Evolutionary conservation across 1,284 basidiomycete species (phyloP).

Genomic region (Ustilago vetiveriae): DNA sequence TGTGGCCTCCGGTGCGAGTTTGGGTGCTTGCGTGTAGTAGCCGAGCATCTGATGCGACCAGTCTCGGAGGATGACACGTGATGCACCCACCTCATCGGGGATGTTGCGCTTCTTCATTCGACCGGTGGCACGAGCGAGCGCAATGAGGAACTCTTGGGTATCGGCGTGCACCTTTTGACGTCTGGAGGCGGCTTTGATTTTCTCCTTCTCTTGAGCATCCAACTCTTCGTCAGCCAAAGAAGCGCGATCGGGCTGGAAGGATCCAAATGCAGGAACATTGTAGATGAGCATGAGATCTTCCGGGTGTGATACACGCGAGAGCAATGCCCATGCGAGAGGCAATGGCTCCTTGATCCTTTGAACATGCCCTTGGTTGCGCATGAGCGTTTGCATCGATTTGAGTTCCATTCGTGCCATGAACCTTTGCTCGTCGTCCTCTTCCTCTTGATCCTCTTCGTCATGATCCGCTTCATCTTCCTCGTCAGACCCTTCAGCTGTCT

Average conservation of each 20-base stretch:
- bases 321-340: constrained; percentile 52
- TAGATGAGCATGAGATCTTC: constrained; percentile 64
- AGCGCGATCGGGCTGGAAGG: constrained; percentile 45
- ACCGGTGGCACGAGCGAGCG: constrained; percentile 55
- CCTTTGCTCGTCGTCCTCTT: constrained; percentile 42
- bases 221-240: constrained; percentile 46
- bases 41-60: constrained; percentile 60
- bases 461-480: constrained; percentile 23
- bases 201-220: constrained; percentile 38
- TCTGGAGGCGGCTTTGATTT: constrained; percentile 28
- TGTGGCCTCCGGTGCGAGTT: constrained; percentile 36
- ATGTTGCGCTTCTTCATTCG: constrained; percentile 58
- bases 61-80: constrained; percentile 59
- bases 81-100: constrained; percentile 58
- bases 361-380: constrained; percentile 62
- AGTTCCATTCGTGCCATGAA: constrained; percentile 41
- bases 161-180: constrained; percentile 57
- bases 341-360: constrained; percentile 62
- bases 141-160: constrained; percentile 62
- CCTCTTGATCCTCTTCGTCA: constrained; percentile 29
- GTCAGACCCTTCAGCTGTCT: constrained; percentile 23
- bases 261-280: constrained; percentile 62
- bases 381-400: constrained; percentile 54
- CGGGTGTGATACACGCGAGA: constrained; percentile 54
- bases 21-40: constrained; percentile 59